These are phyloP conservation scores for Glycyrrhiza uralensis DNA, from an alignment of 306 rosid genomes.

Conservation along the genomic window DNA sequence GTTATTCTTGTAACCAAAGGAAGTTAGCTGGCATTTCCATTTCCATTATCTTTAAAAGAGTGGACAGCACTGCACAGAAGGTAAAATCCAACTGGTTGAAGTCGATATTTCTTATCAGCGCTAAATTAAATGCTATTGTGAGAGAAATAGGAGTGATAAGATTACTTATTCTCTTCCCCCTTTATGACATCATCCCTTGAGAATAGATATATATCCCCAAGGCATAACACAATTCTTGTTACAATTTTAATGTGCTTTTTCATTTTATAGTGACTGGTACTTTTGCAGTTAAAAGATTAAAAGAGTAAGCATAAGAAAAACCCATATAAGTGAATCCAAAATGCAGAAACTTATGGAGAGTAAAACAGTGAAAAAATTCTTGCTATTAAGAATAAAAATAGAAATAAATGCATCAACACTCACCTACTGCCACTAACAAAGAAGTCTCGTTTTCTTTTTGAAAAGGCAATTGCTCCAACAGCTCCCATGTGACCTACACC, in stretches of 20 bases:
- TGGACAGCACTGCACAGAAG: not conserved
- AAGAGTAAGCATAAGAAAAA: constrained; percentile 13
- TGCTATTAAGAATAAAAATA: not conserved
- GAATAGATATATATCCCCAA: not conserved
- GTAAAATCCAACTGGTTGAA: not conserved
- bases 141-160: not conserved
- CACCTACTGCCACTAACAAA: constrained; percentile 97
- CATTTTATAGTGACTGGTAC: not conserved
- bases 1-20: not conserved
- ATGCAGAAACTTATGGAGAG: not conserved
- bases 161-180: not conserved
- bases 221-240: not conserved
- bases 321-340: not conserved
- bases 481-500: constrained; percentile 89
- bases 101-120: not conserved
- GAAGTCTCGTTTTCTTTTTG: constrained; percentile 67
- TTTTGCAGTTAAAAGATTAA: constrained; percentile 15
- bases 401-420: constrained; percentile 30
- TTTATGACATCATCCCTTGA: not conserved
- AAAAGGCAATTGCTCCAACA: constrained; percentile 88
- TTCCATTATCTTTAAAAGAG: not conserved
- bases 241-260: not conserved
- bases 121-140: not conserved
- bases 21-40: not conserved
- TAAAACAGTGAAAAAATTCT: not conserved